These are phyloP conservation scores for Penicillium goetzii DNA, from an alignment of 495 filamentous ascomycete genomes.

Conservation along the genomic window DNA sequence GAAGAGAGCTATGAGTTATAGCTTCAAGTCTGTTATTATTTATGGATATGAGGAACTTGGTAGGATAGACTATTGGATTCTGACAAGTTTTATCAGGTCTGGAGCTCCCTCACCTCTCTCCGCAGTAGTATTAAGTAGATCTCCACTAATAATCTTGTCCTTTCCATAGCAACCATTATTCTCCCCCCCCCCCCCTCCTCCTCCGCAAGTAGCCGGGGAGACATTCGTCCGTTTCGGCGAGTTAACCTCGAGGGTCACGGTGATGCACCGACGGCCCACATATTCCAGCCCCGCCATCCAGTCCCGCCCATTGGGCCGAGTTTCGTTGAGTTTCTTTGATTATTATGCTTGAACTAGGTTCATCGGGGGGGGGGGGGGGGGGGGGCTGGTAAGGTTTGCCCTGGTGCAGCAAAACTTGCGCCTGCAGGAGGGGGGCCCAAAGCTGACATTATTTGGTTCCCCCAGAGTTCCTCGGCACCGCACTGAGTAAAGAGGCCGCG, in stretches of 20 bases:
- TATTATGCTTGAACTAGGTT: background rate
- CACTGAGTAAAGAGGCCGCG: background rate
- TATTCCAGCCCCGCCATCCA: slow-evolving; percentile 14
- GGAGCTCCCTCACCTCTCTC: background rate
- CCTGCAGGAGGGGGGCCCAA: background rate
- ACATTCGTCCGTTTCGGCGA: slow-evolving; percentile 25
- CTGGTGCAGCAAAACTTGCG: slow-evolving; percentile 1
- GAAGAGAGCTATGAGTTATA: no score
- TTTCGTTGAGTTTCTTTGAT: slow-evolving; percentile 6
- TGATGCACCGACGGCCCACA: background rate
- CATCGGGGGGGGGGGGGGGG: no score
- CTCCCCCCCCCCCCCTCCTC: slow-evolving; percentile 27
- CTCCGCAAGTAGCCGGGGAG: slow-evolving; percentile 47
- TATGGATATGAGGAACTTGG: background rate
- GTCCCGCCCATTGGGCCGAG: background rate
- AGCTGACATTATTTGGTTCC: background rate
- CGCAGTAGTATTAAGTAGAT: background rate
- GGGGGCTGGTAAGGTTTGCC: background rate
- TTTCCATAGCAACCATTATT: background rate
- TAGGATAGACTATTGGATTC: no score
- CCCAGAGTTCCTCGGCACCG: slow-evolving; percentile 3
- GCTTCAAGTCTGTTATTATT: background rate
- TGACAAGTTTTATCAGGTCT: no score
- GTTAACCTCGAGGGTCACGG: slow-evolving; percentile 14
- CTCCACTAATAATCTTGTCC: background rate